Evolutionary conservation across 2,329 filamentous ascomycete genomes (phyloP).

Genomic region (Nothopassalora personata): DNA sequence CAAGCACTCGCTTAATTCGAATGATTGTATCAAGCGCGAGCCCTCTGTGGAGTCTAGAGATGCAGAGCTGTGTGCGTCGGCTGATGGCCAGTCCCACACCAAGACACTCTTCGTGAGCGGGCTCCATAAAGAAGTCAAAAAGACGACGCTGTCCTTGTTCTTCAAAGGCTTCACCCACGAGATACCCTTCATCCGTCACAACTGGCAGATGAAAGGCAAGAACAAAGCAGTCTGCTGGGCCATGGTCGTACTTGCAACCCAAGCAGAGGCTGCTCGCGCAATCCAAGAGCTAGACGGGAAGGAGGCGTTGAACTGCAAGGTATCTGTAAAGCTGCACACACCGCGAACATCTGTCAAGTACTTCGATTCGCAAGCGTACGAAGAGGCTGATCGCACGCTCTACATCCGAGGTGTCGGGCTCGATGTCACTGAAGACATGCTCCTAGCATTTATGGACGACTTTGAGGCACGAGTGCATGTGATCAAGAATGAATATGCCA

Average conservation of each 20-base stretch:
- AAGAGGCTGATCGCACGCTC: neutral
- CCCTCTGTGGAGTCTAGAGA: neutral
- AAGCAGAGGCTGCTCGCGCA: neutral
- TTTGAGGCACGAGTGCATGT: neutral
- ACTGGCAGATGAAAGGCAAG: neutral
- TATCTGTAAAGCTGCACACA: neutral
- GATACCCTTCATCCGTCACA: neutral
- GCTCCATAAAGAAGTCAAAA: neutral
- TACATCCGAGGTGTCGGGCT: neutral
- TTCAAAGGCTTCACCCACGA: neutral
- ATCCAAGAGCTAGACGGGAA: neutral
- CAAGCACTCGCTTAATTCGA: neutral
- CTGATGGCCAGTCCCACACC: neutral
- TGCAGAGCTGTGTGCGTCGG: neutral
- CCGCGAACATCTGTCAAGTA: neutral
- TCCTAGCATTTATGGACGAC: neutral
- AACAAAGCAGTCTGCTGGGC: neutral
- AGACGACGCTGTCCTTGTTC: neutral
- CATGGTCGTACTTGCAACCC: neutral
- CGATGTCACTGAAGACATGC: neutral
- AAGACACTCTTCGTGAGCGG: neutral
- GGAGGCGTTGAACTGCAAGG: neutral
- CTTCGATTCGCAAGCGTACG: neutral
- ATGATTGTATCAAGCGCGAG: neutral
- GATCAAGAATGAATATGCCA: neutral